Conservation (phyloP, 495 filamentous ascomycete genomes). For the Podospora appendiculata region DNA sequence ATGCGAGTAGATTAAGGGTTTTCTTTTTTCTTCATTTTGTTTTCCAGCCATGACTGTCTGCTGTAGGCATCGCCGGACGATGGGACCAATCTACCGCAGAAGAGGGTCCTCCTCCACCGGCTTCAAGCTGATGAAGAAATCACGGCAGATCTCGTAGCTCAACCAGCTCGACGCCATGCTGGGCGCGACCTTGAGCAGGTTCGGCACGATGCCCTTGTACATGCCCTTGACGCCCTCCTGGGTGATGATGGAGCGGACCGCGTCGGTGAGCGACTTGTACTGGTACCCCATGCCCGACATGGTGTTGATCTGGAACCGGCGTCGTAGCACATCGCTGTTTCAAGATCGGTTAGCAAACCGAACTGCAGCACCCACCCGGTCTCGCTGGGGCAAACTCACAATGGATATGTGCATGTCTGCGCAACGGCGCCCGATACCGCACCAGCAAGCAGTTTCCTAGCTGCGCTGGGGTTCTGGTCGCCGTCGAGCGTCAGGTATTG, state of each 20-base stretch:
- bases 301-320: conserved; percentile 96
- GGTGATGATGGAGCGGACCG: conserved; percentile 68
- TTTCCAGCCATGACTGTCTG: too few relatives aligned
- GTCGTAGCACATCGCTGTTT: conserved; percentile 80
- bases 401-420: conserved; percentile 96
- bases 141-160: conserved; percentile 87
- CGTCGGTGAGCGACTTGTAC: conserved; percentile 81
- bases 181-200: conserved; percentile 91
- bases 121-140: conserved; percentile 63
- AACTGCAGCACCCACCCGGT: not conserved
- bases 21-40: not conserved
- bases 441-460: conserved; percentile 79
- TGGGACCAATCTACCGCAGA: conserved; percentile 11
- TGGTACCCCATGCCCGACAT: conserved; percentile 99
- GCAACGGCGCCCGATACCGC: conserved; percentile 93
- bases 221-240: conserved; percentile 65
- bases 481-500: conserved; percentile 82
- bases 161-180: conserved; percentile 99
- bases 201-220: conserved; percentile 91
- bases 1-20: not conserved
- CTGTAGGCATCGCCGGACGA: too few relatives aligned
- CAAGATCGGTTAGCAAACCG: not conserved
- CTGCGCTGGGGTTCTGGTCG: conserved; percentile 68
- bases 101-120: conserved; percentile 23
- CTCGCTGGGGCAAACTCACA: conserved; percentile 50